Conservation (phyloP, 352 stramenopile genomes). For the Globisporangium ultimum region DNA sequence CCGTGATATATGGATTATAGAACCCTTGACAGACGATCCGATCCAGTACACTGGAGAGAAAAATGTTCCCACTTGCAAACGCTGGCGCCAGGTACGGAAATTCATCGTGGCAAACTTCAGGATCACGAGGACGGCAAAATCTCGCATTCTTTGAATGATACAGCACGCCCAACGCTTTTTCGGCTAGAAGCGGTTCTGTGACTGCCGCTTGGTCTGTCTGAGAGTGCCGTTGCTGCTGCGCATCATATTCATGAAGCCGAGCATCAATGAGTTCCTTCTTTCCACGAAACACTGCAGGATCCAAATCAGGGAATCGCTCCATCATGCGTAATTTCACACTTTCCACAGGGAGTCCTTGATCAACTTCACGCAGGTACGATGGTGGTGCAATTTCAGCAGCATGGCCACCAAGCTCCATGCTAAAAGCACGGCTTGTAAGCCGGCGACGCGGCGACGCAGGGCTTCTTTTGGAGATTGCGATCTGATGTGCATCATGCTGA, state of each 20-base stretch:
- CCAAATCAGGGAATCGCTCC: conserved; percentile 46
- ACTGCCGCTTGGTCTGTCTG: neutral
- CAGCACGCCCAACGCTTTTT: conserved; percentile 41
- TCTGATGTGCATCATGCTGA: conserved; percentile 7
- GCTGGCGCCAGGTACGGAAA: conserved; percentile 50
- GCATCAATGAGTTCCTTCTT: conserved; percentile 29
- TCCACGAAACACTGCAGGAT: conserved; percentile 43
- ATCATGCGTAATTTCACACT: conserved; percentile 52
- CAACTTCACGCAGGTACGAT: conserved; percentile 38
- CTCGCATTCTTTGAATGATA: conserved; percentile 44
- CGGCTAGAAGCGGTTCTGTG: neutral
- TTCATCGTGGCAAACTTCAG: conserved; percentile 35
- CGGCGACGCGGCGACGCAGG: conserved; percentile 16
- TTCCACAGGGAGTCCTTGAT: conserved; percentile 52
- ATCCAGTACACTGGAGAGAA: conserved; percentile 57
- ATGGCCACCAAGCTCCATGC: conserved; percentile 2
- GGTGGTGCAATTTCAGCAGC: conserved; percentile 4
- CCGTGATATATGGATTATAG: conserved; percentile 76
- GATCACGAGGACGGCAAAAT: conserved; percentile 50
- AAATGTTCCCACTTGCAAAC: conserved; percentile 50
- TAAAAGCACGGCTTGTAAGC: conserved; percentile 18
- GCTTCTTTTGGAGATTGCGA: conserved; percentile 1
- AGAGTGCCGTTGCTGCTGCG: conserved; percentile 8
- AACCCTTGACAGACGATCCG: conserved; percentile 73
- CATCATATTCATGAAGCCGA: conserved; percentile 31